Evolutionary conservation across 129 eudicot species (phyloP).

Genomic region (Escallonia herrerae): DNA sequence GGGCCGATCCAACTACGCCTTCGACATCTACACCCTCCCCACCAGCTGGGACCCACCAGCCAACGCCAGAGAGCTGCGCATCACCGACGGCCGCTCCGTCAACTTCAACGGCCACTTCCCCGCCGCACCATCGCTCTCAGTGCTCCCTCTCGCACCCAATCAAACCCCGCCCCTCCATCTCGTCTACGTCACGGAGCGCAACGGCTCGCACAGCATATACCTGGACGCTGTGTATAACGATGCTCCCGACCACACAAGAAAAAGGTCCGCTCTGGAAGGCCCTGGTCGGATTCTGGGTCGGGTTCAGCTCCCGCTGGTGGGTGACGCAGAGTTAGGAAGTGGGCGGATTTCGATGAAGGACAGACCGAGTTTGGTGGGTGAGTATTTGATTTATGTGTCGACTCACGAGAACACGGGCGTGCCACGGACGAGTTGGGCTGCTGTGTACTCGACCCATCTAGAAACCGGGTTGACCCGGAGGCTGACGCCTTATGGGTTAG

Average conservation of each 20-base stretch:
- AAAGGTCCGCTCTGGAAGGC: constrained; percentile 29
- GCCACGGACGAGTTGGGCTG: constrained; percentile 81
- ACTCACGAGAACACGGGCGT: constrained; percentile 71
- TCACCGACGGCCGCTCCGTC: constrained; percentile 70
- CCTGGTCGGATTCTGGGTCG: constrained; percentile 28
- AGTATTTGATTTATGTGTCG: constrained; percentile 59
- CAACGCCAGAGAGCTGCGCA: constrained; percentile 32
- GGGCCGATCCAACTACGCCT: constrained; percentile 58
- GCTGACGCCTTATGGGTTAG: constrained; percentile 68
- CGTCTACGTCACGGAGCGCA: constrained; percentile 64
- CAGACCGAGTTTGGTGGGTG: constrained; percentile 71
- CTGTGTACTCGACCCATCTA: constrained; percentile 74
- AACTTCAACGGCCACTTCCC: constrained; percentile 74
- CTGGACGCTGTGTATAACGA: constrained; percentile 29
- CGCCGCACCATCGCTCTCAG: constrained; percentile 6
- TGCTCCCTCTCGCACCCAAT: constrained; percentile 7
- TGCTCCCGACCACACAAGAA: constrained; percentile 8
- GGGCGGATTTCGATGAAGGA: constrained; percentile 65
- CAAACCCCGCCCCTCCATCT: constrained; percentile 23
- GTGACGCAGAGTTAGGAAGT: constrained; percentile 6
- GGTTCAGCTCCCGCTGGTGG: constrained; percentile 35
- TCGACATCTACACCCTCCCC: constrained; percentile 65
- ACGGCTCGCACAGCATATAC: constrained; percentile 49
- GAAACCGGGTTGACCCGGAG: constrained; percentile 54
- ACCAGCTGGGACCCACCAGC: constrained; percentile 1